Evolutionary conservation across 352 stramenopile species (phyloP), one percentile per base, ranked within the genome.

Genomic region (Blastocystis sp.): DNA sequence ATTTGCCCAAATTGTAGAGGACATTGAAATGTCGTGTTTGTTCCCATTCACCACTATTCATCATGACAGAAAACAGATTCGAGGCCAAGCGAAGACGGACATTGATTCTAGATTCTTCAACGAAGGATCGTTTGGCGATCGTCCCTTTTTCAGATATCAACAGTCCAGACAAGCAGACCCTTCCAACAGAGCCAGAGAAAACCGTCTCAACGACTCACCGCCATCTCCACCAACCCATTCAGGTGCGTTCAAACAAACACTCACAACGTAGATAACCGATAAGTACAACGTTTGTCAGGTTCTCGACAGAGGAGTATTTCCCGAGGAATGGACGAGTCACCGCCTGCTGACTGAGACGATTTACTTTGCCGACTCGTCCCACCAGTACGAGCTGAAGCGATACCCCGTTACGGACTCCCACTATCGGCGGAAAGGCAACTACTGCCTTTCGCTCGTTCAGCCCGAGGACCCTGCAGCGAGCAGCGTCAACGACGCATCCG

Each of bases 211-310:
- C 4, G 3, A 34, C 48, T n/a, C n/a, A n/a, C n/a, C n/a, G n/a
- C n/a, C n/a, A 44, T 51, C 63, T 61, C 51, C 61, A 81, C 34
- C 49, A 63, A 29, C 42, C 69, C 4, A 63, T 81, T 64, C 42
- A 81, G 63, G 69, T 81, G 63, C 21, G 29, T 21, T 27, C 16
- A 27, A 44, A 18, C 8, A 64, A n/a, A 32, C 27, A 32, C n/a
- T 18, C 46, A 11, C 29, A 18, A 81, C n/a, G 24, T 81, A 81
- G 69, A 27, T 27, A 27, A 44, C 63, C 1, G 42, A 64, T 11
- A 81, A 64, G 38, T 81, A 81, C 27, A 81, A 63, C 27, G 38
- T 81, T 29, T 81, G 46, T 51, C 69, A 81, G 27, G 48, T 81
- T 27, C 69, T 81, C 14, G 69, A 81, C 27, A 40, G 69, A 14